A percentile compares a stretch with the other conserved stretches of the same genome.
Conservation (phyloP, 192 early-diverging fungal species). For the Gigaspora rosea region DNA sequence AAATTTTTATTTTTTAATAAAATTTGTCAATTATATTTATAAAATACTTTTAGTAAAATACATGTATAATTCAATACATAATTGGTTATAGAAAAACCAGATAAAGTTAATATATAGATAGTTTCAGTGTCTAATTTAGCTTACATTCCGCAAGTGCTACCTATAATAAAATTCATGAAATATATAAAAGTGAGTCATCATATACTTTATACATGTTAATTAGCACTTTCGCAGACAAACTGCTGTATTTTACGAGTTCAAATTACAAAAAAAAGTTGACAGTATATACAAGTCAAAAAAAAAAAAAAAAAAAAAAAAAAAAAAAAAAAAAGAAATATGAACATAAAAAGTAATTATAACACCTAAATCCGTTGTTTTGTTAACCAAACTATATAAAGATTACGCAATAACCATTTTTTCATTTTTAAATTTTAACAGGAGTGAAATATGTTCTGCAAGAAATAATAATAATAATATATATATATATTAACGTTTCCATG, state of each 20-base stretch:
- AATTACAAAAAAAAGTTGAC: constrained; percentile 2
- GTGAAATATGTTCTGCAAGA: not conserved
- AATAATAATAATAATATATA: not conserved
- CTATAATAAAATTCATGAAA: too few relatives aligned
- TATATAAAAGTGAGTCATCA: too few relatives aligned
- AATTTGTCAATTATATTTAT: too few relatives aligned
- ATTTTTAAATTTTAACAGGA: not conserved
- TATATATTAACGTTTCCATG: constrained; percentile 44
- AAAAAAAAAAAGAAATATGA: not conserved
- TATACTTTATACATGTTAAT: not conserved
- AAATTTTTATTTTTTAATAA: too few relatives aligned
- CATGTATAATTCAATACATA: too few relatives aligned
- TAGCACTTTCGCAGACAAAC: not conserved
- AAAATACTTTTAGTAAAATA: too few relatives aligned
- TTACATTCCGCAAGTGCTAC: too few relatives aligned
- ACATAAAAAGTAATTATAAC: not conserved
- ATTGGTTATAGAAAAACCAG: too few relatives aligned
- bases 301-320: not conserved
- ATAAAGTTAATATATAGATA: too few relatives aligned
- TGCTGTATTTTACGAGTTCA: not conserved
- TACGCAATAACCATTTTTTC: not conserved
- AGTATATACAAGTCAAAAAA: not conserved
- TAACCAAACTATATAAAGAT: not conserved
- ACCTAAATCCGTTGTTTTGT: not conserved
- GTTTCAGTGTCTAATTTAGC: too few relatives aligned